Percentiles rank a stretch among this genome's conserved stretches.
These are phyloP conservation scores for Candida boidinii DNA, from an alignment of 805 yeast genomes.

Conservation along the genomic window DNA sequence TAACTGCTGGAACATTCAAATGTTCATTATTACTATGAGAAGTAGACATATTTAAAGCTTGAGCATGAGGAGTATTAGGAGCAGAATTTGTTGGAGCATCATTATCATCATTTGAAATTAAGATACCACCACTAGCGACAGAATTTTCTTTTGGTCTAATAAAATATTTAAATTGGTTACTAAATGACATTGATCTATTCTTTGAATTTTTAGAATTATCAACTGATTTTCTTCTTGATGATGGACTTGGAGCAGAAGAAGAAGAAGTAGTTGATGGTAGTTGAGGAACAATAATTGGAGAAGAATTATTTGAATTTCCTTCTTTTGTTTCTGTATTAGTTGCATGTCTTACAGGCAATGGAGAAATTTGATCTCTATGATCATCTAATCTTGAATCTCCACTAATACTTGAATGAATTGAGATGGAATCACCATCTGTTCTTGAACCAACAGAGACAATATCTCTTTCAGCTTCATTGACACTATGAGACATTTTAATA, in stretches of 20 bases:
- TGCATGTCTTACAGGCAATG: slow-evolving; percentile 26
- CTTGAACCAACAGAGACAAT: too few relatives aligned
- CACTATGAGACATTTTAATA: too few relatives aligned
- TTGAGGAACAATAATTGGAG: too few relatives aligned
- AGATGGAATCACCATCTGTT: too few relatives aligned
- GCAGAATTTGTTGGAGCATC: slow-evolving; percentile 6
- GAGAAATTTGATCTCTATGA: slow-evolving; percentile 25
- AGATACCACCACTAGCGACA: slow-evolving; percentile 22
- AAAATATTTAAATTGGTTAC: slow-evolving; percentile 33
- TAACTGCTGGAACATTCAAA: slow-evolving; percentile 16
- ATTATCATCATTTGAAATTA: slow-evolving; percentile 2
- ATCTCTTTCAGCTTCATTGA: too few relatives aligned
- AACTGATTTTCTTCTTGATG: too few relatives aligned
- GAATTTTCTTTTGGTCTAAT: slow-evolving; percentile 25
- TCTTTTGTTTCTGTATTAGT: slow-evolving; percentile 2
- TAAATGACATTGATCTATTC: slow-evolving; percentile 29
- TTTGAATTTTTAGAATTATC: too few relatives aligned
- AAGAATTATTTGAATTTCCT: background rate
- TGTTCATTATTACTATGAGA: too few relatives aligned
- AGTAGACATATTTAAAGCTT: too few relatives aligned
- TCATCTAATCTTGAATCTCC: slow-evolving; percentile 27
- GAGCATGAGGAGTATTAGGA: slow-evolving; percentile 22
- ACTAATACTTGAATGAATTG: slow-evolving; percentile 24
- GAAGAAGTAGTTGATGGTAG: too few relatives aligned
- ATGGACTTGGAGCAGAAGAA: too few relatives aligned